These are phyloP conservation scores for Ceratocystis eucalypticola DNA, from an alignment of 2,329 filamentous ascomycete species.

Conservation along the genomic window DNA sequence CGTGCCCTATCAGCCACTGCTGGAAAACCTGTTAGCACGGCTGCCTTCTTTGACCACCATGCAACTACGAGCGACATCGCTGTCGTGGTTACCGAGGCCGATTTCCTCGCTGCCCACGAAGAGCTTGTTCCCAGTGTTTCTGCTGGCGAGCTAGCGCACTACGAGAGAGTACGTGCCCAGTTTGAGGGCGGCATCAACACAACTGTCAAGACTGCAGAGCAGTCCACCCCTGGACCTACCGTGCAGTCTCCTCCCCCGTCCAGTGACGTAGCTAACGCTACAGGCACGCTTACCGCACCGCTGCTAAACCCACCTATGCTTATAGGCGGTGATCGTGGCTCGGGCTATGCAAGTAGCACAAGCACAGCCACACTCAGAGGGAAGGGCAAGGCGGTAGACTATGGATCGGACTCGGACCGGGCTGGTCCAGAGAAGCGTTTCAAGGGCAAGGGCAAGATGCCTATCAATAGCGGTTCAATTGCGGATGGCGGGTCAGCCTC, in stretches of 20 bases:
- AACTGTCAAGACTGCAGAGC: slow-evolving; percentile 21
- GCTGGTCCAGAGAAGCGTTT: slow-evolving; percentile 33
- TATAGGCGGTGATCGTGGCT: slow-evolving; percentile 5
- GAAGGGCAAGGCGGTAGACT: slow-evolving; percentile 9
- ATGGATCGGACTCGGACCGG: slow-evolving; percentile 23
- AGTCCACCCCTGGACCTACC: too few species aligned
- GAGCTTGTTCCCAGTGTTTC: slow-evolving; percentile 93
- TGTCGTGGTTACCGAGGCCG: slow-evolving; percentile 77
- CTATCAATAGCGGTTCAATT: not conserved
- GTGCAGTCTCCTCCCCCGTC: not conserved
- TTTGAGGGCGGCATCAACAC: slow-evolving; percentile 54
- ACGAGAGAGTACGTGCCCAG: slow-evolving; percentile 64
- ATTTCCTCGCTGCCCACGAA: slow-evolving; percentile 68
- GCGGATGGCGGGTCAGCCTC: not conserved
- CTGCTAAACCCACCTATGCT: not conserved
- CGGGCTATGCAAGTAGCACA: slow-evolving; percentile 14
- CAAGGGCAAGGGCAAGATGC: slow-evolving; percentile 43
- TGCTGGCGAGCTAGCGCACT: slow-evolving; percentile 80
- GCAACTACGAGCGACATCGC: slow-evolving; percentile 69
- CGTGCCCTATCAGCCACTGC: slow-evolving; percentile 46
- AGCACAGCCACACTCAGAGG: slow-evolving; percentile 14
- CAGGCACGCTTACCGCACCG: slow-evolving; percentile 18
- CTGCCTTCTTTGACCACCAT: slow-evolving; percentile 90
- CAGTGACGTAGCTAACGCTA: not conserved
- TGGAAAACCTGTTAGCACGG: slow-evolving; percentile 55